Conservation (phyloP, 192 early-diverging fungal species). For the Spinellus fusiger region DNA sequence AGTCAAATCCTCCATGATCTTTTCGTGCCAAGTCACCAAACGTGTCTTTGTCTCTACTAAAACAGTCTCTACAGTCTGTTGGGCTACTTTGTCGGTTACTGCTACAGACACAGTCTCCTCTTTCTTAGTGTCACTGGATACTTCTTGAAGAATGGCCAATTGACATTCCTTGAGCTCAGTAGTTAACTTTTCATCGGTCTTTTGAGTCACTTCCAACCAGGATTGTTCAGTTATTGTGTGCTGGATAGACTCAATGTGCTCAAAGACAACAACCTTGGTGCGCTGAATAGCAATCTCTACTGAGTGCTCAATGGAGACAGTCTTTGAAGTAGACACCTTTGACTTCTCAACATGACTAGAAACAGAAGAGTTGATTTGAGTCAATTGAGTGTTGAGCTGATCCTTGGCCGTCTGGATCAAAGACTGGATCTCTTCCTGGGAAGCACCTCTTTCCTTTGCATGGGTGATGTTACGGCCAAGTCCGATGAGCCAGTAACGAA, state of each 20-base stretch:
- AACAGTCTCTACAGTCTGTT: conserved; percentile 1
- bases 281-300: conserved; percentile 9
- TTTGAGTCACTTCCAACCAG: conserved; percentile 1
- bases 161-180: conserved; percentile 4
- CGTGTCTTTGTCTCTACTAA: conserved; percentile 7
- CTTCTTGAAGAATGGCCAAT: conserved; percentile 6
- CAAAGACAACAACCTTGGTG: neutral
- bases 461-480: neutral
- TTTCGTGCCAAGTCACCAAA: neutral
- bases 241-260: conserved; percentile 2
- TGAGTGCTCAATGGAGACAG: neutral
- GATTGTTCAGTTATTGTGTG: neutral
- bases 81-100: neutral
- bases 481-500: conserved; percentile 17
- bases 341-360: conserved; percentile 11
- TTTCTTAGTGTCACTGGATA: conserved; percentile 1
- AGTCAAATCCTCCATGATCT: conserved; percentile 7
- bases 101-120: neutral
- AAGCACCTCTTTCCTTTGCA: conserved; percentile 15
- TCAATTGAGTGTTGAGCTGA: neutral
- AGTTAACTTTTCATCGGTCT: neutral
- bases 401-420: conserved; percentile 2
- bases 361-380: conserved; percentile 5
- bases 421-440: conserved; percentile 10
- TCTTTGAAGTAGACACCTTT: neutral